Base-by-base conservation (phyloP, 441 rosid genomes). In the Erodium moschatum region DNA sequence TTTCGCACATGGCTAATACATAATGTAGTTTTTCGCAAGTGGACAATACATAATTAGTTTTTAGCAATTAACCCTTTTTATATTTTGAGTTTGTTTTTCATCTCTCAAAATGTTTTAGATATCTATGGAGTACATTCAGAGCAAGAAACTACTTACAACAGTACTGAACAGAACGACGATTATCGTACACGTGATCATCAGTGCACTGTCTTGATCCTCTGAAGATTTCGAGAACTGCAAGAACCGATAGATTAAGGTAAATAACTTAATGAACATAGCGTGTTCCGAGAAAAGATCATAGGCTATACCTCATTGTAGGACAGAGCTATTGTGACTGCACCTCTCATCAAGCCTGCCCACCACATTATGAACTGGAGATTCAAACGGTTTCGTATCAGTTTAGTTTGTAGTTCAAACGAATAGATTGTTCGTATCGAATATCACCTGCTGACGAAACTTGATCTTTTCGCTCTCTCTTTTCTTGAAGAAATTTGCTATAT, bases 271-370 rank as follows among this genome's bases (percentile, higher is more conserved):
- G 8, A 35, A 4, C 8, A 7, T 0, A 33, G 38, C 2, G 5
- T 2, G 19, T n/a, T n/a, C n/a, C n/a, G 89, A 82, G 38, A 2
- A 5, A 33, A 33, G 5, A 33, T 33, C 38, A 33, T 5, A 33
- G 38, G 38, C n/a, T n/a, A n/a, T n/a, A n/a, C n/a, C n/a, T 24
- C 27, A 24, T 24, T 24, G 27, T 24, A 24, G 0, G 27, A 24
- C 67, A 89, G 71, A 38, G 95, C 95, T 72, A 85, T 81, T 0
- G 95, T 85, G 18, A 89, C 87, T 9, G 95, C 89, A 67, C 91
- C 91, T 84, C 91, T 81, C 86, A 85, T 80, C 15, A 89, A 73
- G 64, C 91, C 90, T 50, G 95, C 91, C 86, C 91, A 89, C 95
- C 91, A 86, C 78, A 85, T 83, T 66, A 81, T 76, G 64, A 84